These are phyloP conservation scores for Euclidium syriacum DNA, from an alignment of 345 rosid species.

Conservation along the genomic window DNA sequence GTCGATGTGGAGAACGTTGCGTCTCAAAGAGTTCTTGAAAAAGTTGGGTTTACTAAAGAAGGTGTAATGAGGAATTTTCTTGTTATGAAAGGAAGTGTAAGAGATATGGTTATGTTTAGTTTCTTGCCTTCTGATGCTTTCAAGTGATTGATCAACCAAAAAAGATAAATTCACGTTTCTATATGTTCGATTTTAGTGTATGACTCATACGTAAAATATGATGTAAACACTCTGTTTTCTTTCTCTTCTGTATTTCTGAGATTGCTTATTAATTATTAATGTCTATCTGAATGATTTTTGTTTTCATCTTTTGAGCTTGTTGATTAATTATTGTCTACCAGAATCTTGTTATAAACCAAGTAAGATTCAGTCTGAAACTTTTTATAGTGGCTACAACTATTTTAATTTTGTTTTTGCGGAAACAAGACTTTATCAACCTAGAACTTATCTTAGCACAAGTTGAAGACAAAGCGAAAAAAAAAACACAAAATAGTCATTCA, in stretches of 20 bases:
- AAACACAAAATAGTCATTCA: too few relatives aligned
- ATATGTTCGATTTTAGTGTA: neutral
- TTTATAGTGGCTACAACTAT: too few relatives aligned
- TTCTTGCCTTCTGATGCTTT: slow-evolving; percentile 47
- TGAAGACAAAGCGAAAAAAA: too few relatives aligned
- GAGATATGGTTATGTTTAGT: slow-evolving; percentile 55
- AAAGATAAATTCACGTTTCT: neutral
- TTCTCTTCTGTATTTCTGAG: neutral
- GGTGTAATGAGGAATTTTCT: slow-evolving; percentile 51
- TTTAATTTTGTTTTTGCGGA: too few relatives aligned
- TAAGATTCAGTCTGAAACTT: too few relatives aligned
- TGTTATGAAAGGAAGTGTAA: slow-evolving; percentile 40
- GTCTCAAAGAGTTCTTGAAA: slow-evolving; percentile 56
- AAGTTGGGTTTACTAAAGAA: slow-evolving; percentile 58
- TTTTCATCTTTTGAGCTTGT: too few relatives aligned
- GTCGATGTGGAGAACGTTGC: slow-evolving; percentile 50
- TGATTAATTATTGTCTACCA: too few relatives aligned
- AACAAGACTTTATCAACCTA: too few relatives aligned
- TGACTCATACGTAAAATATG: neutral
- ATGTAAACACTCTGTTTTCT: neutral
- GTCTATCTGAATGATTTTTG: too few relatives aligned
- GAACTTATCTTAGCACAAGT: too few relatives aligned
- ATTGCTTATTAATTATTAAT: neutral
- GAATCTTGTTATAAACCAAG: too few relatives aligned
- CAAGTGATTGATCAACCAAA: neutral